These are phyloP conservation scores for Diospyros lotus DNA, from an alignment of 148 eudicot genomes.

Conservation along the genomic window DNA sequence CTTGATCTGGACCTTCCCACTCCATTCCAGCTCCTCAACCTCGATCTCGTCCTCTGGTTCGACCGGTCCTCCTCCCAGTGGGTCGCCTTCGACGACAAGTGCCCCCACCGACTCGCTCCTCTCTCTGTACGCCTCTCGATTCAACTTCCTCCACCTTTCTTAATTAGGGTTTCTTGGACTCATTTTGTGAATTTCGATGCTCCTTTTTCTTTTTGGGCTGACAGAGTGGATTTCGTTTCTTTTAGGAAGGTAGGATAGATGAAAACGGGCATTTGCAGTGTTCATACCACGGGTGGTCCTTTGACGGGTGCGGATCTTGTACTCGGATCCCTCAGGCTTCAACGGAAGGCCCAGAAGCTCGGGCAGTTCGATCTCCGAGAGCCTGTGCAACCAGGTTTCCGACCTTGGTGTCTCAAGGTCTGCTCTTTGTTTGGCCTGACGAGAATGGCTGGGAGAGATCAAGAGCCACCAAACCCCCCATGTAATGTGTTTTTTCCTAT, in stretches of 20 bases:
- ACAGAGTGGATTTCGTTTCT: not conserved
- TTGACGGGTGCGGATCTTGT: slow-evolving; percentile 78
- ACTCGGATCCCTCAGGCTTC: slow-evolving; percentile 85
- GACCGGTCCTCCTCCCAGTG: slow-evolving; percentile 42
- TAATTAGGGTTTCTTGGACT: not conserved
- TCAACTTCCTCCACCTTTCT: not conserved
- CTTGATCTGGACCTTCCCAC: slow-evolving; percentile 64
- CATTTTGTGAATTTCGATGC: slow-evolving; percentile 4
- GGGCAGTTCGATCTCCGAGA: slow-evolving; percentile 70
- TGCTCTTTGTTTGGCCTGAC: slow-evolving; percentile 99
- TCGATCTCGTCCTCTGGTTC: slow-evolving; percentile 88
- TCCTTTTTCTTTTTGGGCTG: not conserved
- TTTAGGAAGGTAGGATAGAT: slow-evolving; percentile 94
- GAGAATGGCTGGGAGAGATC: slow-evolving; percentile 95
- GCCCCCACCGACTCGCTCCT: slow-evolving; percentile 98
- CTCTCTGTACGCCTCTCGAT: slow-evolving; percentile 49
- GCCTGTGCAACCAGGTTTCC: slow-evolving; percentile 87
- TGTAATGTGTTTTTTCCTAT: slow-evolving; percentile 32
- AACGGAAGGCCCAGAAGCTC: slow-evolving; percentile 80
- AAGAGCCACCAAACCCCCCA: slow-evolving; percentile 63
- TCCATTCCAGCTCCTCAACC: slow-evolving; percentile 80
- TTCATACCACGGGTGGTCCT: slow-evolving; percentile 98
- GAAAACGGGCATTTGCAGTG: slow-evolving; percentile 96
- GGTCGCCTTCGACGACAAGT: slow-evolving; percentile 86
- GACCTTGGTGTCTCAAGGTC: slow-evolving; percentile 88